phyloP scores from a whole-genome alignment of 345 rosid genomes.

The rapeseed (Brassica napus) region DNA sequence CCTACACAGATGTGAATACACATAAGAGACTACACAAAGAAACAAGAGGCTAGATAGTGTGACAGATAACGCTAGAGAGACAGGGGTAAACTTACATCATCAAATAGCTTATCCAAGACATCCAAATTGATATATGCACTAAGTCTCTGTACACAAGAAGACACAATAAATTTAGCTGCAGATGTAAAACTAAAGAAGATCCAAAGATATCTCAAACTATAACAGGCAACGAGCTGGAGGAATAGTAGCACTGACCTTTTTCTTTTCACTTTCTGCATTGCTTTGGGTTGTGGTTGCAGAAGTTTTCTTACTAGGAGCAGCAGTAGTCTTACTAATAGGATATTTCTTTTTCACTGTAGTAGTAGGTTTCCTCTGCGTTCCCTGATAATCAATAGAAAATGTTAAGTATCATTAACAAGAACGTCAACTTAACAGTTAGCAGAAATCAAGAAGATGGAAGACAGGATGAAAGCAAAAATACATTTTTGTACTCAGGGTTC shows the following conservation, averaged over 20 bases:
- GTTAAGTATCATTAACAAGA: not conserved
- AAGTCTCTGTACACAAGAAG: conserved; percentile 25
- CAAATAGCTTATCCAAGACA: conserved; percentile 38
- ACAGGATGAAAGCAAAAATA: conserved; percentile 2
- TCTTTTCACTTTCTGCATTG: conserved; percentile 24
- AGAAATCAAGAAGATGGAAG: not conserved
- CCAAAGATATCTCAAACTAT: not conserved
- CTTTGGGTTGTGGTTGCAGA: conserved; percentile 1
- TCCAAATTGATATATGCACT: conserved; percentile 34
- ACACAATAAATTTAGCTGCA: not conserved
- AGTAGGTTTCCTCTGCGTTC: conserved; percentile 17
- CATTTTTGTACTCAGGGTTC: conserved; percentile 38
- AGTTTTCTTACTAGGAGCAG: conserved; percentile 20
- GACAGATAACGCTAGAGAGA: not conserved
- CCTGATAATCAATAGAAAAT: conserved; percentile 23
- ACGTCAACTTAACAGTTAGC: not conserved
- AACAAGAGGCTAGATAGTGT: not conserved
- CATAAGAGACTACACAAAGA: conserved; percentile 23
- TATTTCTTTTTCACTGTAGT: conserved; percentile 31
- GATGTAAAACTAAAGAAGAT: not conserved
- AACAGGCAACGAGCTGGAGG: conserved; percentile 7
- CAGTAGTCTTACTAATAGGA: conserved; percentile 31
- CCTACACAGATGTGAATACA: conserved; percentile 32
- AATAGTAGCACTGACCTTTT: conserved; percentile 24
- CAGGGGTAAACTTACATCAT: conserved; percentile 28